phyloP scores from a whole-genome alignment of 805 yeast genomes.

The Ogataea ganodermae region DNA sequence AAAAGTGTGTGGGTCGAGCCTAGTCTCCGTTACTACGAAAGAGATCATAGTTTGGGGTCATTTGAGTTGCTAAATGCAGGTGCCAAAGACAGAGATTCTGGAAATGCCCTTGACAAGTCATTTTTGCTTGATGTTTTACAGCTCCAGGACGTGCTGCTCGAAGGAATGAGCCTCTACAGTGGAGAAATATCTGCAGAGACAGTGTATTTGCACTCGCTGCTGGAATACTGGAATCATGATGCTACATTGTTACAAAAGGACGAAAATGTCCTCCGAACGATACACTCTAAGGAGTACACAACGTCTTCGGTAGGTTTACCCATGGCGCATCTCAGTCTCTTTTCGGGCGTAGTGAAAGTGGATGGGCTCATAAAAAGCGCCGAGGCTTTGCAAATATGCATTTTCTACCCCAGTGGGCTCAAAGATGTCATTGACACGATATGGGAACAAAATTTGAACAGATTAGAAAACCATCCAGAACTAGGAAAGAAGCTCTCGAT shows the following conservation, averaged over 20 bases:
- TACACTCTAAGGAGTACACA: constrained; percentile 34
- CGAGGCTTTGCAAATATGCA: constrained; percentile 38
- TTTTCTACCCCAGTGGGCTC: constrained; percentile 30
- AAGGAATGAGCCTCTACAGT: constrained; percentile 23
- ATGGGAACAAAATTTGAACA: constrained; percentile 36
- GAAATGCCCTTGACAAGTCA: constrained; percentile 38
- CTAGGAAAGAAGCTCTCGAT: background rate
- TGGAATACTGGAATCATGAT: constrained; percentile 46
- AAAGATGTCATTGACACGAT: constrained; percentile 23
- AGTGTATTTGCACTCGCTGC: constrained; percentile 41
- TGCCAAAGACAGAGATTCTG: constrained; percentile 6
- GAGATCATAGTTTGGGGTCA: constrained; percentile 15
- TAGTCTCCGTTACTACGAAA: constrained; percentile 27
- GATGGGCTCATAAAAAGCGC: constrained; percentile 48
- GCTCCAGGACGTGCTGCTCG: constrained; percentile 36
- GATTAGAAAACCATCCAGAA: constrained; percentile 14
- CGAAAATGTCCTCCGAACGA: constrained; percentile 39
- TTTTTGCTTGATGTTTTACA: constrained; percentile 38
- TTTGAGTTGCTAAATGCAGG: constrained; percentile 2
- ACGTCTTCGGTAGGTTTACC: constrained; percentile 29
- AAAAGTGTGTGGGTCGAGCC: constrained; percentile 40
- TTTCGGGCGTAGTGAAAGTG: constrained; percentile 42
- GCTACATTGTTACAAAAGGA: constrained; percentile 33
- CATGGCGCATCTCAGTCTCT: constrained; percentile 31
- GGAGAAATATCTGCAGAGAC: constrained; percentile 4